Conservation (phyloP, 2,329 filamentous ascomycete genomes). For the Xylaria sp. region DNA sequence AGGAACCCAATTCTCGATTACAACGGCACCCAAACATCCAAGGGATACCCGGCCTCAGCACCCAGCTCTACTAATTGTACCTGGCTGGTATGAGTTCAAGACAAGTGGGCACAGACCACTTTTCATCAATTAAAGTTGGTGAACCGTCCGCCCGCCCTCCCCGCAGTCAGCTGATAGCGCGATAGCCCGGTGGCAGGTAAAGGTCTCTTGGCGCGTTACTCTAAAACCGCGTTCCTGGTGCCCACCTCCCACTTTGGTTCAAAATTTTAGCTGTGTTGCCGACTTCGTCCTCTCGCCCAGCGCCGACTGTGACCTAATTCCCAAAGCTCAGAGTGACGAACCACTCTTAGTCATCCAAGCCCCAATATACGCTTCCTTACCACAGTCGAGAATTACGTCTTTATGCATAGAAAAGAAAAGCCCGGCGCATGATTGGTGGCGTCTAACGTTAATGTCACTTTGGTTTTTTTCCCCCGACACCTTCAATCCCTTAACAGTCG, state of each 20-base stretch:
- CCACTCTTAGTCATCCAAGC: background rate
- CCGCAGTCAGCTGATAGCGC: slow-evolving; percentile 49
- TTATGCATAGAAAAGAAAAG: background rate
- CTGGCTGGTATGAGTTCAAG: background rate
- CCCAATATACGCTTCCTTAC: background rate
- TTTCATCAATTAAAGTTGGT: slow-evolving; percentile 1
- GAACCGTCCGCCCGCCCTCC: slow-evolving; percentile 23
- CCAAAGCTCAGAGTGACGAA: background rate
- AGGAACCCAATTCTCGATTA: no score
- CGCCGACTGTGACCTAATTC: slow-evolving; percentile 1
- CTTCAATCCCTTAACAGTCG: background rate
- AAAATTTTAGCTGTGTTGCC: slow-evolving; percentile 31
- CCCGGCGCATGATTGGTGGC: background rate
- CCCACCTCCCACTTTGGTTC: slow-evolving; percentile 26
- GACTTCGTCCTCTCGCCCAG: slow-evolving; percentile 1
- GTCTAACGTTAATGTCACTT: background rate
- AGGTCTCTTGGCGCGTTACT: slow-evolving; percentile 41
- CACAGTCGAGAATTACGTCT: background rate
- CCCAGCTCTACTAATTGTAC: background rate
- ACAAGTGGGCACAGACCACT: slow-evolving; percentile 1
- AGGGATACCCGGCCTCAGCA: no score
- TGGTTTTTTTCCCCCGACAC: background rate
- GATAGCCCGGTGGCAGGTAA: slow-evolving; percentile 7
- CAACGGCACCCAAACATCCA: no score
- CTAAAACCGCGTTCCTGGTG: slow-evolving; percentile 40